Percentiles rank a stretch among this genome's conserved stretches.
phyloP scores from a whole-genome alignment of 2,329 filamentous ascomycete genomes.

The Ophiostoma fasciatum region DNA sequence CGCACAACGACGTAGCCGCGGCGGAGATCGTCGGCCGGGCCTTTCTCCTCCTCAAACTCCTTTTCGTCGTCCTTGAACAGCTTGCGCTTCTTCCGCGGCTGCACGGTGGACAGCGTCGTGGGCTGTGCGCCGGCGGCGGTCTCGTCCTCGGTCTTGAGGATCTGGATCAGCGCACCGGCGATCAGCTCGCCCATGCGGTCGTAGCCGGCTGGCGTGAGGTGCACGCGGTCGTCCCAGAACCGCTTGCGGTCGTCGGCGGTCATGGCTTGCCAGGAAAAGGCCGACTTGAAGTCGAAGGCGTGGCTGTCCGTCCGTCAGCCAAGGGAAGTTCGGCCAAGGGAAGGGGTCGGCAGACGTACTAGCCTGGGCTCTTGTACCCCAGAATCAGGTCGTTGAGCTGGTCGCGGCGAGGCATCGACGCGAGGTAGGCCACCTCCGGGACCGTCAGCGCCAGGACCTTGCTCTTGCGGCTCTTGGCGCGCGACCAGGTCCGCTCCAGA shows the following conservation, averaged over 20 bases:
- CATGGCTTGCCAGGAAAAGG: slow-evolving; percentile 39
- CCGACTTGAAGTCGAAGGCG: slow-evolving; percentile 38
- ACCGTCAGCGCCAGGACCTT: slow-evolving; percentile 50
- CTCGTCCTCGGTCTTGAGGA: slow-evolving; percentile 24
- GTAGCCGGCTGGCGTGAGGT: slow-evolving; percentile 44
- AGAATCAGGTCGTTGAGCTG: slow-evolving; percentile 39
- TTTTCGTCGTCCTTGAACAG: slow-evolving; percentile 24
- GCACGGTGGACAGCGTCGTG: neutral
- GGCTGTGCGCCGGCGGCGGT: slow-evolving; percentile 9
- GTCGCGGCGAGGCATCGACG: slow-evolving; percentile 4
- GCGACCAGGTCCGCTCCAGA: slow-evolving; percentile 34
- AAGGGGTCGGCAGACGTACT: slow-evolving; percentile 22
- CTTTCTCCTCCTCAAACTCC: slow-evolving; percentile 34
- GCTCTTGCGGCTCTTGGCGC: slow-evolving; percentile 31
- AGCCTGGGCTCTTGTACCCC: slow-evolving; percentile 30
- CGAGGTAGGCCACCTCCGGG: slow-evolving; percentile 30
- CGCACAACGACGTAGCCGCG: slow-evolving; percentile 41
- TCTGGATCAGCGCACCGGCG: slow-evolving; percentile 34
- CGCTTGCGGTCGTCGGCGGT: slow-evolving; percentile 26
- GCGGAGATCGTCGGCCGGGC: slow-evolving; percentile 29
- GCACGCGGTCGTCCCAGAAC: slow-evolving; percentile 48
- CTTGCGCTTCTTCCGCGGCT: slow-evolving; percentile 6
- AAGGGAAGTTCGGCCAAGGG: slow-evolving; percentile 12
- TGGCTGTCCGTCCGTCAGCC: slow-evolving; percentile 35
- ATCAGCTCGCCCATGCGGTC: slow-evolving; percentile 45